phyloP scores from a whole-genome alignment of 1,284 basidiomycete genomes.

The Ganoderma leucocontextum region DNA sequence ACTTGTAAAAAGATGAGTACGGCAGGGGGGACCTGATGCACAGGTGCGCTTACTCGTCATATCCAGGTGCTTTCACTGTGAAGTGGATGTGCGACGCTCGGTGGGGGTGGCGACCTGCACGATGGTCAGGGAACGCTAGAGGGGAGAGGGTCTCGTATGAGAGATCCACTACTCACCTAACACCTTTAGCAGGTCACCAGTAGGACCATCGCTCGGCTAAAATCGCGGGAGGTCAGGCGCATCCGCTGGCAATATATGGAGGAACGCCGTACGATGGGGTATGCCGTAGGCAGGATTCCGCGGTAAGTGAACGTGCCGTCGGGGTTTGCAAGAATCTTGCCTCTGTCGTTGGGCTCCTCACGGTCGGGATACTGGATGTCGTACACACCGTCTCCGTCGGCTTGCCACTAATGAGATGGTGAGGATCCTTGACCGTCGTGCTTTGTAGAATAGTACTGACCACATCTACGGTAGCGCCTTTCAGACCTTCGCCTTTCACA shows the following conservation, averaged over 20 bases:
- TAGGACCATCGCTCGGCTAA: slow-evolving; percentile 49
- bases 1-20: slow-evolving; percentile 23
- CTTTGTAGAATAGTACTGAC: slow-evolving; percentile 31
- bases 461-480: slow-evolving; percentile 47
- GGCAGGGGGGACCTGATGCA: neutral
- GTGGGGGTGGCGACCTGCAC: slow-evolving; percentile 47
- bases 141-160: neutral
- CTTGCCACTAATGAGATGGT: slow-evolving; percentile 46
- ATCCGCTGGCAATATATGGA: neutral
- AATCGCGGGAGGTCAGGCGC: slow-evolving; percentile 1
- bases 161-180: slow-evolving; percentile 34
- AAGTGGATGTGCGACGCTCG: slow-evolving; percentile 53
- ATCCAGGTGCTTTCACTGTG: slow-evolving; percentile 46
- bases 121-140: slow-evolving; percentile 8
- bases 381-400: slow-evolving; percentile 51
- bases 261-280: slow-evolving; percentile 42
- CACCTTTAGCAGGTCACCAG: slow-evolving; percentile 45
- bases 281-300: slow-evolving; percentile 48
- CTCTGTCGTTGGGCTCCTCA: slow-evolving; percentile 48
- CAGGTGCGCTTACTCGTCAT: slow-evolving; percentile 42
- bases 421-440: neutral
- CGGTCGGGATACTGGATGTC: slow-evolving; percentile 50
- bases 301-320: slow-evolving; percentile 48
- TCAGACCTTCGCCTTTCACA: slow-evolving; percentile 44
- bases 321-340: slow-evolving; percentile 45